Evolutionary conservation across 129 eudicot genomes (phyloP), one percentile per base, ranked within the genome.

Genomic region (Calendula officinalis): DNA sequence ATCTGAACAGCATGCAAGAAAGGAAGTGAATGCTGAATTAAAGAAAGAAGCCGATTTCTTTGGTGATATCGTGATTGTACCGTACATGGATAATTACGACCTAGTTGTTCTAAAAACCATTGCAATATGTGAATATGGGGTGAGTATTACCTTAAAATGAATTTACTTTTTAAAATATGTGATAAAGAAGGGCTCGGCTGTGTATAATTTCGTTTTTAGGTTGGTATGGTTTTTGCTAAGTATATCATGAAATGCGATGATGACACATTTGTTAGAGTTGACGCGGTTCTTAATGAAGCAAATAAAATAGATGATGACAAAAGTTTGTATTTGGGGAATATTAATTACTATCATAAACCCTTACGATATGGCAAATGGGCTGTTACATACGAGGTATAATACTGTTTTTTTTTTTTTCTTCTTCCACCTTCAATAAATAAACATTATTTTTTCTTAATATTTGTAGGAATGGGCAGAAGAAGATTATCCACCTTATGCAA

Each of bases 211-310:
- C 49, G 50, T 37, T 71, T 58, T 71, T 58, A 90, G 97, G 88
- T 84, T 41, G 82, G 73, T 37, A 60, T 76, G 7, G 65, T 69
- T 64, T 81, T 58, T 0, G 83, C 97, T 11, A 80, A 86, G 64
- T 84, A 86, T 75, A 76, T 90, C n/a, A 90, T 86, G 97, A 90
- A 90, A 72, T 86, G 95, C 14, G 97, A 90, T 13, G 97, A 90
- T 49, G 97, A 86, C 73, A 86, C 97, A 3, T 90, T 86, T 66
- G 87, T 90, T 6, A 77, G 95, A 64, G 66, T 90, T 22, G 92
- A 90, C 78, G 92, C 83, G 4, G 87, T 86, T 22, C 62, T 80
- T 71, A 60, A 30, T 6, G 84, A 80, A 75, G 86, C 76, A 52
- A 73, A 73, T 64, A 78, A 74, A 64, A 66, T 68, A 11, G 70